A percentile compares a stretch with the other conserved stretches of the same genome.
phyloP scores from a whole-genome alignment of 1,284 basidiomycete genomes.

The Ceratobasidium sp. region DNA sequence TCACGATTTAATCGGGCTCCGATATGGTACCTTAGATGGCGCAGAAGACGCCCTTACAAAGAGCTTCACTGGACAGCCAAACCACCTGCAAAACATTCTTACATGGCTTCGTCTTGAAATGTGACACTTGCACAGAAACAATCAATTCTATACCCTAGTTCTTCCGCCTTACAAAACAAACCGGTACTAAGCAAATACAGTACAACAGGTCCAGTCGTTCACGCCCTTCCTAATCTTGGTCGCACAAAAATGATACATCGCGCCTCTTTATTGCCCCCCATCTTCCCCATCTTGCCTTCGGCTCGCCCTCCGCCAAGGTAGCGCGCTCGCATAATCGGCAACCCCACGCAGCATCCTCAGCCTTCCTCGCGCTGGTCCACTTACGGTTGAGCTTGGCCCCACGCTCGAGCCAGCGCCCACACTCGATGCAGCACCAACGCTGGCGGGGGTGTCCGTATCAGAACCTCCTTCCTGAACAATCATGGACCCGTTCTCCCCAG shows the following conservation, averaged over 20 bases:
- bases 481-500: slow-evolving; percentile 6
- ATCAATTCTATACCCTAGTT: slow-evolving; percentile 20
- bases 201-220: slow-evolving; percentile 17
- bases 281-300: slow-evolving; percentile 27
- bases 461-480: slow-evolving; percentile 25
- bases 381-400: background rate
- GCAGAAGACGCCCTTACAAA: slow-evolving; percentile 45
- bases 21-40: slow-evolving; percentile 58
- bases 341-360: slow-evolving; percentile 39
- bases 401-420: background rate
- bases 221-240: background rate
- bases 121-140: background rate
- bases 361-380: slow-evolving; percentile 15
- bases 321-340: slow-evolving; percentile 38
- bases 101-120: slow-evolving; percentile 43
- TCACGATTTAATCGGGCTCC: slow-evolving; percentile 54
- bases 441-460: slow-evolving; percentile 36
- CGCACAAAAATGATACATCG: slow-evolving; percentile 32
- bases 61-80: slow-evolving; percentile 11
- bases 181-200: slow-evolving; percentile 36
- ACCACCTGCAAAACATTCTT: slow-evolving; percentile 21
- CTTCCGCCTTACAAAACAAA: slow-evolving; percentile 35
- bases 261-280: slow-evolving; percentile 7
- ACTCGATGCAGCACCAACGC: slow-evolving; percentile 12
- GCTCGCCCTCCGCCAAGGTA: slow-evolving; percentile 31